These are phyloP conservation scores for Eutypella sp. DNA, from an alignment of 2,329 filamentous ascomycete genomes.

Conservation along the genomic window DNA sequence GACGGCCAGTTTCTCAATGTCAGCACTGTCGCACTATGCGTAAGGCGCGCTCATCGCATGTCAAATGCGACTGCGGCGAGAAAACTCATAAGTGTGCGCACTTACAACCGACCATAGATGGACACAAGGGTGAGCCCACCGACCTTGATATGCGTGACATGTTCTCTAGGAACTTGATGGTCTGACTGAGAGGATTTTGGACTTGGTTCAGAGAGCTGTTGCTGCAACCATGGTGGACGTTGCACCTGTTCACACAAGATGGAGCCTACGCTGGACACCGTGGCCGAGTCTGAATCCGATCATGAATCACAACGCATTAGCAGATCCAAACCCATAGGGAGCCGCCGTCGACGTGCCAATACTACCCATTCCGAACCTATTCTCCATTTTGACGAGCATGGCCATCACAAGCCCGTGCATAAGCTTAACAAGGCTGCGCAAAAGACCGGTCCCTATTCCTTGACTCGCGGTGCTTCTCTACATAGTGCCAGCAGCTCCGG, in stretches of 20 bases:
- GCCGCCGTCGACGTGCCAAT: slow-evolving; percentile 53
- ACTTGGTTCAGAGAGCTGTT: slow-evolving; percentile 53
- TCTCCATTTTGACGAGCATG: slow-evolving; percentile 57
- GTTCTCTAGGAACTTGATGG: slow-evolving; percentile 12
- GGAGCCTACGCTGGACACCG: slow-evolving; percentile 56
- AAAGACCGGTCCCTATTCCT: slow-evolving; percentile 58
- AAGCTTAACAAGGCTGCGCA: slow-evolving; percentile 58
- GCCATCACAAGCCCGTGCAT: slow-evolving; percentile 58
- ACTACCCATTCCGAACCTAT: slow-evolving; percentile 57
- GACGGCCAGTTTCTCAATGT: slow-evolving; percentile 95
- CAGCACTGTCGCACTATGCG: slow-evolving; percentile 92
- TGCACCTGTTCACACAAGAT: slow-evolving; percentile 63
- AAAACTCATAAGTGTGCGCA: slow-evolving; percentile 72
- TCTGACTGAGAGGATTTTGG: slow-evolving; percentile 26
- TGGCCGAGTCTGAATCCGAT: slow-evolving; percentile 60
- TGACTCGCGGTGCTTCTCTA: slow-evolving; percentile 54
- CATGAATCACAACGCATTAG: slow-evolving; percentile 33
- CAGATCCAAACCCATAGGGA: slow-evolving; percentile 36
- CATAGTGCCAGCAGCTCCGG: slow-evolving; percentile 42
- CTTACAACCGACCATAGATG: slow-evolving; percentile 51
- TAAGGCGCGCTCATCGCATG: slow-evolving; percentile 90
- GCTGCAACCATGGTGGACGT: slow-evolving; percentile 63
- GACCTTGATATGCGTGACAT: slow-evolving; percentile 8
- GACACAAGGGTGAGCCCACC: slow-evolving; percentile 51
- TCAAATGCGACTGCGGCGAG: slow-evolving; percentile 95